Evolutionary conservation across 169 alveolate species (phyloP), one percentile per base, ranked within the genome.

Genomic region (Cryptosporidium sp.): DNA sequence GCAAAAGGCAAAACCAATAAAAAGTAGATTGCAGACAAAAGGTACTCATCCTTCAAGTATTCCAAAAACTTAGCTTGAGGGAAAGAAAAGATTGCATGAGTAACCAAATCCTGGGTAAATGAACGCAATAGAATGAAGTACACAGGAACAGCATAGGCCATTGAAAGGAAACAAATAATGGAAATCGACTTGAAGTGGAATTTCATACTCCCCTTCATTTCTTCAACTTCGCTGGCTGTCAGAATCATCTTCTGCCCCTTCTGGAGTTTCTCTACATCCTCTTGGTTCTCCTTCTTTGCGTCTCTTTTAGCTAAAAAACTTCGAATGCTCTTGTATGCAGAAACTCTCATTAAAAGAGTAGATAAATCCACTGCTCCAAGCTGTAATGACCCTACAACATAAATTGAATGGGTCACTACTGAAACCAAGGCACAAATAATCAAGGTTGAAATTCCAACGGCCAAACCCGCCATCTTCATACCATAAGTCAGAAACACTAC

Each of bases 111-210:
- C 33, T 62, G 65, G 18, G 89, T 80, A 48, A 80, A 80, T 26
- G 80, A 62, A 18, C 89, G 61, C 12, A 80, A 58, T 26, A 80
- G 52, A 18, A 80, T 80, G 75, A 80, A 80, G 68, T 80, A 80
- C 12, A 80, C 89, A 23, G 89, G 89, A 67, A 80, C 80, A 1
- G 89, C 89, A 50, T 80, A 80, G 9, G 89, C 89, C 89, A 80
- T 80, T 3, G 89, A 80, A 33, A 80, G 70, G 68, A 80, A 80
- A 14, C 89, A 80, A 80, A 80, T 80, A 21, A 80, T 62, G 39
- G 89, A 80, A 26, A 80, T 80, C 3, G 89, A 59, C 69, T 80
- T 80, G 43, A 80, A 80, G n/a, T 80, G 89, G 41, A 80, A 80
- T 48, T 59, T 80, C 89, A 80, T 80, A 35, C 26, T 80, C 8